These are phyloP conservation scores for Colletotrichum theobromicola DNA, from an alignment of 2,329 filamentous ascomycete genomes.

Conservation along the genomic window DNA sequence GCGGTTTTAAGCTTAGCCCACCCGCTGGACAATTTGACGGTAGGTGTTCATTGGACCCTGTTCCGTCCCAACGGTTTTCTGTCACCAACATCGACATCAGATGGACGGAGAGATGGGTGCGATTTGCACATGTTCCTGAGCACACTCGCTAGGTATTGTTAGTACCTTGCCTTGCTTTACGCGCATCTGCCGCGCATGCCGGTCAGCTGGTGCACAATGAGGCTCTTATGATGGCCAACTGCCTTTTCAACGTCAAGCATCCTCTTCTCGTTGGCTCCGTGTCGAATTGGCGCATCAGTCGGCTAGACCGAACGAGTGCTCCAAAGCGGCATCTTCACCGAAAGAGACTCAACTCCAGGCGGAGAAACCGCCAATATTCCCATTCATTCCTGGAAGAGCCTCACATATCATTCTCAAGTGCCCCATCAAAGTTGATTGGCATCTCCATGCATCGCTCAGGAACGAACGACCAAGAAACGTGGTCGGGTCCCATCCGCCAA, in stretches of 20 bases:
- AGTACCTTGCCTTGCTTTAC: not conserved
- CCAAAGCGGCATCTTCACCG: not conserved
- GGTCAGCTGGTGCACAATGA: not conserved
- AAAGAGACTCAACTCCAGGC: not conserved
- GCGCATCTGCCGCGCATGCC: not conserved
- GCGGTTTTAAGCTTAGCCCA: not conserved
- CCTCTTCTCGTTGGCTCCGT: not conserved
- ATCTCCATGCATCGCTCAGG: not conserved
- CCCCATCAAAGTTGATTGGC: not conserved
- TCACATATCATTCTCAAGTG: not conserved
- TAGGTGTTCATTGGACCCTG: not conserved
- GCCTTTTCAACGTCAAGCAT: not conserved
- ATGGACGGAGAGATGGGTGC: not conserved
- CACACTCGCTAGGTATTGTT: not conserved
- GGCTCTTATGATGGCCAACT: not conserved
- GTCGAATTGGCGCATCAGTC: not conserved
- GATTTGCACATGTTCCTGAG: constrained; percentile 10
- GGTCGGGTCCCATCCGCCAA: not conserved
- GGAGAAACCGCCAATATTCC: not conserved
- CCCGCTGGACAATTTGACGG: not conserved
- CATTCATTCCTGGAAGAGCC: not conserved
- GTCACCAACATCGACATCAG: constrained; percentile 7
- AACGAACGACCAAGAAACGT: not conserved
- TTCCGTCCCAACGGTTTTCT: constrained; percentile 16
- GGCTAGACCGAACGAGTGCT: not conserved